Conservation (phyloP, 2,329 filamentous ascomycete genomes). For the Blumeria hordei region DNA sequence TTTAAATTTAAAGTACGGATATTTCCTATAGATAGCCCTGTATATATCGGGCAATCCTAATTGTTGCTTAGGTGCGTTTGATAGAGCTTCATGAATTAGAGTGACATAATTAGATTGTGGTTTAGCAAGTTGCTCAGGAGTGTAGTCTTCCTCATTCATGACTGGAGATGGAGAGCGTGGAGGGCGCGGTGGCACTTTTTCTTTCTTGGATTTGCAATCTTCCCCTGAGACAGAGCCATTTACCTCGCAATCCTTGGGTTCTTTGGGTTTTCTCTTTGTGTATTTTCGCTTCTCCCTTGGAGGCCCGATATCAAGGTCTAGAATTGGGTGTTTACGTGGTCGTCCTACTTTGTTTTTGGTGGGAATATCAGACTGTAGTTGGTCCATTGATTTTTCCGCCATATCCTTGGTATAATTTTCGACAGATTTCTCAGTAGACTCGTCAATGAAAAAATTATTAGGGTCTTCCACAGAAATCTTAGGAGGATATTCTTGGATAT, state of each 20-base stretch:
- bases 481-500: not conserved
- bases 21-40: conserved; percentile 29
- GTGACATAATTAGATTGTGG: conserved; percentile 31
- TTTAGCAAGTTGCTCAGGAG: conserved; percentile 50
- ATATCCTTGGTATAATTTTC: not conserved
- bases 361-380: conserved; percentile 2
- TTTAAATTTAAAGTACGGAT: conserved; percentile 31
- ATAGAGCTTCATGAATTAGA: conserved; percentile 31
- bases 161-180: conserved; percentile 26
- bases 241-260: conserved; percentile 19
- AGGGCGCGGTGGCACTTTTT: conserved; percentile 19
- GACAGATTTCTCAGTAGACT: not conserved
- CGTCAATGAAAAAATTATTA: not conserved
- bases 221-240: conserved; percentile 26
- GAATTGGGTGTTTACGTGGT: conserved; percentile 36
- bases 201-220: conserved; percentile 33
- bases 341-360: conserved; percentile 39
- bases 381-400: conserved; percentile 14
- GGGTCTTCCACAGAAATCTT: not conserved
- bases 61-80: conserved; percentile 21
- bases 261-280: conserved; percentile 34
- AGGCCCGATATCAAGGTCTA: conserved; percentile 28
- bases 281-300: conserved; percentile 40
- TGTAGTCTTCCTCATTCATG: conserved; percentile 30
- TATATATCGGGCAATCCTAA: conserved; percentile 36